A percentile compares a stretch with the other conserved stretches of the same genome.
These are phyloP conservation scores for Beauveria bassiana DNA, from an alignment of 2,329 filamentous ascomycete species.

Conservation along the genomic window DNA sequence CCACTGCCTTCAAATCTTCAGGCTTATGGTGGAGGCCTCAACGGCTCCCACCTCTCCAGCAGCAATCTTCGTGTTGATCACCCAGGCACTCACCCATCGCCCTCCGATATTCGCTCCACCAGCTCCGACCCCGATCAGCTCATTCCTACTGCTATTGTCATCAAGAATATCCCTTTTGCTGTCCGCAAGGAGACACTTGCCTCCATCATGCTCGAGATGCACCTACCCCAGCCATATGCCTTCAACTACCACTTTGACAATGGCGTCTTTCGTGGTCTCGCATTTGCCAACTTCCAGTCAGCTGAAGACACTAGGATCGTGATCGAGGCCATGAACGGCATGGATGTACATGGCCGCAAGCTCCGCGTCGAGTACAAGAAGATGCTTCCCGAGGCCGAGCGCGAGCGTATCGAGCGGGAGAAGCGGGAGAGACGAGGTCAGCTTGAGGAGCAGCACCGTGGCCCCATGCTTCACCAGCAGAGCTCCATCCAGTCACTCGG, in stretches of 20 bases:
- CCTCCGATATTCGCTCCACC: slow-evolving; percentile 32
- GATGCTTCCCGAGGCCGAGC: slow-evolving; percentile 91
- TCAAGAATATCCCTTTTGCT: slow-evolving; percentile 99
- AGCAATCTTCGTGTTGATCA: slow-evolving; percentile 37
- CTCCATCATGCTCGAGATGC: slow-evolving; percentile 87
- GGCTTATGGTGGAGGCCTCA: slow-evolving; percentile 27
- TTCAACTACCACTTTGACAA: slow-evolving; percentile 99
- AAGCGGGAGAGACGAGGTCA: slow-evolving; percentile 94
- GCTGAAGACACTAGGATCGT: slow-evolving; percentile 88
- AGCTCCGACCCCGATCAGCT: slow-evolving; percentile 67
- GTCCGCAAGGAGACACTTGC: slow-evolving; percentile 95
- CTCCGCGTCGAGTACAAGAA: slow-evolving; percentile 98
- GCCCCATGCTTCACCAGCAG: slow-evolving; percentile 72
- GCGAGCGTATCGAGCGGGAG: slow-evolving; percentile 92
- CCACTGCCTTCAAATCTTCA: slow-evolving; percentile 31
- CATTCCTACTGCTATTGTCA: slow-evolving; percentile 96
- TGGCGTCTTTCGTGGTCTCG: slow-evolving; percentile 89
- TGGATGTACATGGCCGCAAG: slow-evolving; percentile 91
- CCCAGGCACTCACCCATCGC: slow-evolving; percentile 31
- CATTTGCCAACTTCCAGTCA: slow-evolving; percentile 97
- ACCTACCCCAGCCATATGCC: slow-evolving; percentile 88
- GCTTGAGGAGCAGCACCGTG: slow-evolving; percentile 88
- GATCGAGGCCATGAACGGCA: slow-evolving; percentile 89
- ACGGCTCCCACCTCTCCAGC: slow-evolving; percentile 30
- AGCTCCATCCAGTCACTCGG: slow-evolving; percentile 75